Percentiles rank a stretch among this genome's conserved stretches.
phyloP scores from a whole-genome alignment of 2,329 filamentous ascomycete species.

The Graphiopsis chlorocephala region DNA sequence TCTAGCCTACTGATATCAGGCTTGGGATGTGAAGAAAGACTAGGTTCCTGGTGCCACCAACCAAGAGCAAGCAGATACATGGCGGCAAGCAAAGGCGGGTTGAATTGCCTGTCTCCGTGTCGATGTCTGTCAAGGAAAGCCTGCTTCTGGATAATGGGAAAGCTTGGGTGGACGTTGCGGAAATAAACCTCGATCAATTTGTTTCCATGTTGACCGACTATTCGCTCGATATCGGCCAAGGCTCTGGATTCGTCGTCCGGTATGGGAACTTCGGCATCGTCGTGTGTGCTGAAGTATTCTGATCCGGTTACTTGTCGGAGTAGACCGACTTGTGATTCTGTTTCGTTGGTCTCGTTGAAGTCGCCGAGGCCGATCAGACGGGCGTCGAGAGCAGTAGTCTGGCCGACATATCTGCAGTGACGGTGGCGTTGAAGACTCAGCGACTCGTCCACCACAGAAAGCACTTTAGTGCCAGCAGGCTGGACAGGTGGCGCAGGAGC shows the following conservation, averaged over 20 bases:
- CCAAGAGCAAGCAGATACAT: slow-evolving; percentile 84
- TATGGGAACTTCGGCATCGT: slow-evolving; percentile 69
- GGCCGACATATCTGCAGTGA: slow-evolving; percentile 79
- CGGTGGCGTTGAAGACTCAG: slow-evolving; percentile 73
- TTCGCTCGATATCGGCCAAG: slow-evolving; percentile 68
- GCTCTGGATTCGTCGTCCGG: slow-evolving; percentile 69
- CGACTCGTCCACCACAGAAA: slow-evolving; percentile 44
- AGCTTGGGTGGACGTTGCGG: slow-evolving; percentile 72
- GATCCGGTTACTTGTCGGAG: slow-evolving; percentile 73
- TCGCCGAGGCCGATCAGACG: slow-evolving; percentile 77
- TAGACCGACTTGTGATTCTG: slow-evolving; percentile 60
- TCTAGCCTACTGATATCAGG: slow-evolving; percentile 75
- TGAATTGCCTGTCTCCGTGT: slow-evolving; percentile 68
- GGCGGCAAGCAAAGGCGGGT: slow-evolving; percentile 72
- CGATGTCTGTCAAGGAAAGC: slow-evolving; percentile 78
- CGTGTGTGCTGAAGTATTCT: slow-evolving; percentile 78
- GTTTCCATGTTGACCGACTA: slow-evolving; percentile 74
- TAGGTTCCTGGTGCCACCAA: slow-evolving; percentile 77
- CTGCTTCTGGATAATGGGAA: slow-evolving; percentile 78
- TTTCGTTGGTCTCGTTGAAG: slow-evolving; percentile 80
- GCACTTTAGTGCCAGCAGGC: slow-evolving; percentile 28
- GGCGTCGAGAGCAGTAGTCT: slow-evolving; percentile 79
- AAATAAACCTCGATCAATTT: slow-evolving; percentile 79
- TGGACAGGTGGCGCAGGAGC: slow-evolving; percentile 5
- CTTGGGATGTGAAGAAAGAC: slow-evolving; percentile 60